Base-by-base conservation (phyloP, 177 flowering plant species). In the Vitis hybrid region DNA sequence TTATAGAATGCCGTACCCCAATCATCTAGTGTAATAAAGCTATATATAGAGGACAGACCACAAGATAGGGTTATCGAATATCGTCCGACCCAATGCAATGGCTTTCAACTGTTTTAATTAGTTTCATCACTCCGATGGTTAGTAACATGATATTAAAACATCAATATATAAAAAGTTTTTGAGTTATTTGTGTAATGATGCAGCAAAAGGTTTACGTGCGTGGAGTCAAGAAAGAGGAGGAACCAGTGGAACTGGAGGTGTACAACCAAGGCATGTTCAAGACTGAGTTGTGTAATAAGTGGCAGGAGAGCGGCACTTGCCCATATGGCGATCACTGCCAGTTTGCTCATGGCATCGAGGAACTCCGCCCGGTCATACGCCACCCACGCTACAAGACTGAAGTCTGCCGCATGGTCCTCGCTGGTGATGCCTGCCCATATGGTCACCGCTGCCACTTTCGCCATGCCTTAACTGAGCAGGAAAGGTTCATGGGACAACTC, bases 381-480 rank as follows among this genome's bases (percentile, higher is more conserved):
- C 98, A 93, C 77, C 98, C 98, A 19, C 93, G 98, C 74, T 91
- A 91, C 87, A 93, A 93, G 83, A 91, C 98, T n/a, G 92, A 89
- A 80, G 90, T 91, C 55, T 93, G 98, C 84, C 82, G 94, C 20
- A 93, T 93, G 94, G 88, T 93, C 68, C 88, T 93, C 1, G 75
- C 86, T 11, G 93, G 94, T 10, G 87, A 80, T 55, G 67, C 50
- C 56, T 93, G 97, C 67, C 98, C 98, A 5, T 93, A 93, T 59
- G 98, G 97, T 49, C 97, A 91, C 73, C 94, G 98, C 61, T 93
- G 98, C 81, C 97, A 93, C 75, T 93, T 93, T 72, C 97, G 94
- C 68, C 98, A 93, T 68, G 81, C 88, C 26, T 85, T 93, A 67
- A 81, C 96, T 20, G 91, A 89, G 13, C 74, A 85, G 65, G 97